These are phyloP conservation scores for Drechslerella stenobrocha DNA, from an alignment of 2,329 filamentous ascomycete genomes.

Conservation along the genomic window DNA sequence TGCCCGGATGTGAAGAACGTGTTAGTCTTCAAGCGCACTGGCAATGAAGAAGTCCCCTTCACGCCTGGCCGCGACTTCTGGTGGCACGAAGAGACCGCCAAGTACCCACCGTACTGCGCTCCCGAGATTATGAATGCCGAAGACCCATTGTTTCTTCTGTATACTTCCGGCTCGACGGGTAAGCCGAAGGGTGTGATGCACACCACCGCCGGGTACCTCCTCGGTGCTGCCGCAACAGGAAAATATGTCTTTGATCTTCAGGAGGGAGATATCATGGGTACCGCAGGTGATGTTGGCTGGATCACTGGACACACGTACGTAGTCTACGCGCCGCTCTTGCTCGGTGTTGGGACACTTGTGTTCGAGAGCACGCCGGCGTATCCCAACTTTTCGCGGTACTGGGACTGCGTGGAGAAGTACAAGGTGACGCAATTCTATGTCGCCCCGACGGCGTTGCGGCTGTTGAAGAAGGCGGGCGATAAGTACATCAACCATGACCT, in stretches of 20 bases:
- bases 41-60: constrained; percentile 81
- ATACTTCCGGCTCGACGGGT: constrained; percentile 95
- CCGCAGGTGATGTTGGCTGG: constrained; percentile 97
- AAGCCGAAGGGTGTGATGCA: constrained; percentile 99
- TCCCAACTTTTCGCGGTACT: constrained; percentile 96
- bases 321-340: constrained; percentile 89
- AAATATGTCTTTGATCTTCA: constrained; percentile 99
- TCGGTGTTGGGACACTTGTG: constrained; percentile 91
- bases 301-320: constrained; percentile 99
- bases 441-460: constrained; percentile 85
- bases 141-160: constrained; percentile 94
- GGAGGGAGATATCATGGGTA: constrained; percentile 91
- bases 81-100: constrained; percentile 99
- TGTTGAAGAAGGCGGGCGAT: constrained; percentile 93
- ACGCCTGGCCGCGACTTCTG: constrained; percentile 85
- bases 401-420: constrained; percentile 96
- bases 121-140: constrained; percentile 89
- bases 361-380: constrained; percentile 98
- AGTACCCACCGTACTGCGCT: constrained; percentile 89
- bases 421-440: constrained; percentile 98
- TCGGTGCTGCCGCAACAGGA: constrained; percentile 88
- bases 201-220: constrained; percentile 90
- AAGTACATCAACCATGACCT: constrained; percentile 88
- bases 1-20: constrained; percentile 84
- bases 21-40: constrained; percentile 93